Evolutionary conservation across 352 stramenopile genomes (phyloP).

Genomic region (Pythium coloratum): DNA sequence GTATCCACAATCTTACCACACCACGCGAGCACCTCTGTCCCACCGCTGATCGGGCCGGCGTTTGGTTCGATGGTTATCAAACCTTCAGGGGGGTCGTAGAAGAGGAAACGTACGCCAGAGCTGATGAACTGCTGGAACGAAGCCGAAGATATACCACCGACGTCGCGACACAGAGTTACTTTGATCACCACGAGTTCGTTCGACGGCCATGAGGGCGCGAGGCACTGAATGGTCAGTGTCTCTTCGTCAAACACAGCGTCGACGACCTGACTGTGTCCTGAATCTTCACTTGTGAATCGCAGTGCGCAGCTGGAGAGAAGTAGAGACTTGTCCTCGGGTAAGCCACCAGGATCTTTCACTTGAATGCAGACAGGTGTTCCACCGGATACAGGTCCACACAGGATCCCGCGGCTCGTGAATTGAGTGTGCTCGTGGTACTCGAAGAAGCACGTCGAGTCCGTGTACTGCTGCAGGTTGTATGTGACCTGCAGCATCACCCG

Average conservation of each 20-base stretch:
- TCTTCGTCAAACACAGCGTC: slow-evolving; percentile 42
- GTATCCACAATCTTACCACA: slow-evolving; percentile 72
- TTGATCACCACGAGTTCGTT: slow-evolving; percentile 56
- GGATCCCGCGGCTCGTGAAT: slow-evolving; percentile 40
- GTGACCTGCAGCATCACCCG: slow-evolving; percentile 53
- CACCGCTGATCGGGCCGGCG: slow-evolving; percentile 52
- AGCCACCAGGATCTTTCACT: slow-evolving; percentile 37
- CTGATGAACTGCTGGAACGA: slow-evolving; percentile 38
- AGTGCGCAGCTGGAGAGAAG: slow-evolving; percentile 37
- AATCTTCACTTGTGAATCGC: slow-evolving; percentile 48
- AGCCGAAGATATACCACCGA: slow-evolving; percentile 4
- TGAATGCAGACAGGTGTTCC: slow-evolving; percentile 50
- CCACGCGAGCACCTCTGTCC: slow-evolving; percentile 50
- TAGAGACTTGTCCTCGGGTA: slow-evolving; percentile 43
- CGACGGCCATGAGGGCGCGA: slow-evolving; percentile 47
- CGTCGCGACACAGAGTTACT: slow-evolving; percentile 30
- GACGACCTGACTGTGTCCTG: slow-evolving; percentile 26
- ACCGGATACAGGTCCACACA: slow-evolving; percentile 61
- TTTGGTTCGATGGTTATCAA: slow-evolving; percentile 59
- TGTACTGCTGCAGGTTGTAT: slow-evolving; percentile 78
- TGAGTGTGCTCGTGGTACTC: slow-evolving; percentile 59
- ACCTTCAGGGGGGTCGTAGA: slow-evolving; percentile 70
- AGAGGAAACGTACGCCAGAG: slow-evolving; percentile 59
- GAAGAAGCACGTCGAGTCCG: slow-evolving; percentile 62
- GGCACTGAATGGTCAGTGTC: slow-evolving; percentile 35